phyloP scores from a whole-genome alignment of 306 rosid genomes.

The Vigna trinervia region DNA sequence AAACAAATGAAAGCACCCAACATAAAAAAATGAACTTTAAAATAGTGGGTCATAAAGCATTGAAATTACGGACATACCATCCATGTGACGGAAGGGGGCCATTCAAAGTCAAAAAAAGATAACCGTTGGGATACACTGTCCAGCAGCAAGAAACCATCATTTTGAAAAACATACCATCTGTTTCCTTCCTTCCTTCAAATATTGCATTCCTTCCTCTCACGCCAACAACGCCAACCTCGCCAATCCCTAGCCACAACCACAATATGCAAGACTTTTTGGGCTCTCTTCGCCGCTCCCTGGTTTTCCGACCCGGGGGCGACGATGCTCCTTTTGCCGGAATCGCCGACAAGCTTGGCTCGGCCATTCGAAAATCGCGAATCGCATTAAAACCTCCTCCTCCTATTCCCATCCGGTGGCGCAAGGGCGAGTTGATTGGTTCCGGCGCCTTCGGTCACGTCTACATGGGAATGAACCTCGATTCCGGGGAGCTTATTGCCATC shows the following conservation, averaged over 20 bases:
- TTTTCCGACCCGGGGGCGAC: slow-evolving; percentile 50
- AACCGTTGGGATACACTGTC: slow-evolving; percentile 42
- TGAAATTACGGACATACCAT: not conserved
- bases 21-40: not conserved
- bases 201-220: not conserved
- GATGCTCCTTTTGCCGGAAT: slow-evolving; percentile 67
- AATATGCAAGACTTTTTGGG: slow-evolving; percentile 79
- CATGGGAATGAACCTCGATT: slow-evolving; percentile 96
- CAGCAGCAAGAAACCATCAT: not conserved
- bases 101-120: slow-evolving; percentile 29
- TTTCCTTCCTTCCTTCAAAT: slow-evolving; percentile 50
- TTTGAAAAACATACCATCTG: slow-evolving; percentile 44
- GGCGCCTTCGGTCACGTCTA: slow-evolving; percentile 93
- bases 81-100: not conserved
- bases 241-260: slow-evolving; percentile 36
- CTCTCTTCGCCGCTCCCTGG: slow-evolving; percentile 85
- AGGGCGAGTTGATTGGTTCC: slow-evolving; percentile 85
- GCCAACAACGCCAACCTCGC: slow-evolving; percentile 21
- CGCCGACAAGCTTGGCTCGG: slow-evolving; percentile 77
- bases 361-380: slow-evolving; percentile 77
- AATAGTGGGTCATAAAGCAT: not conserved
- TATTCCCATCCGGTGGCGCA: slow-evolving; percentile 83
- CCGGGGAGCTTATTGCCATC: slow-evolving; percentile 92
- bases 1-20: not conserved
- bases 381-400: slow-evolving; percentile 55